Percentiles rank a stretch among this genome's conserved stretches.
Conservation (phyloP, 306 rosid species). For the Casuarina equisetifolia region DNA sequence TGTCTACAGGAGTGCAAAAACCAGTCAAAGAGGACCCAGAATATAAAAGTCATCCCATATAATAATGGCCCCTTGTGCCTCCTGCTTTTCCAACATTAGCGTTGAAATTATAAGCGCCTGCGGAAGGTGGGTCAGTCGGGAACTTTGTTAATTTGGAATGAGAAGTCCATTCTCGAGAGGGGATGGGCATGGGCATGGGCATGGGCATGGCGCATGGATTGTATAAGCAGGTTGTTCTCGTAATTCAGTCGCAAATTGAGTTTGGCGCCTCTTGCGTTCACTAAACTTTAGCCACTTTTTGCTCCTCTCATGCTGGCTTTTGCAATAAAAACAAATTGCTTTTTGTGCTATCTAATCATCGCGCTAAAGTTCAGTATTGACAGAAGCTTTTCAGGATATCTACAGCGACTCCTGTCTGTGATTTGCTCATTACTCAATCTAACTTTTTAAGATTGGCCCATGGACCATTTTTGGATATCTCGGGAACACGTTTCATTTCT, state of each 20-base stretch:
- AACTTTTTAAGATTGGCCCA: conserved; percentile 3
- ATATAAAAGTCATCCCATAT: background rate
- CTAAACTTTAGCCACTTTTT: background rate
- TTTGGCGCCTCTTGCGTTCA: background rate
- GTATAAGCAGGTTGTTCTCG: background rate
- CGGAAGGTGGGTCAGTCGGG: conserved; percentile 7
- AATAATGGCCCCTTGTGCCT: background rate
- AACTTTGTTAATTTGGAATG: background rate
- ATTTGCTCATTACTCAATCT: background rate
- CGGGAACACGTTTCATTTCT: no score
- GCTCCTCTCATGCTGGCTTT: background rate
- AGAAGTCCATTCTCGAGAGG: background rate
- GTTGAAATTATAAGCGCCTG: background rate
- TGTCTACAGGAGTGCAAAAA: background rate
- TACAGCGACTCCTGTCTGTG: background rate
- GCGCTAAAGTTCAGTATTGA: background rate
- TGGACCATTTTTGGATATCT: background rate
- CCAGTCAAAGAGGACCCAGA: background rate
- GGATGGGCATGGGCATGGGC: background rate
- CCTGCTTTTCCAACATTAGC: background rate
- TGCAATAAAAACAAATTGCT: conserved; percentile 10
- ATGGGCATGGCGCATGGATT: background rate
- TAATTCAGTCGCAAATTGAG: background rate
- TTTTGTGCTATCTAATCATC: background rate
- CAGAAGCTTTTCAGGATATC: background rate